Evolutionary conservation across 106 monocot species (phyloP), one percentile per base, ranked within the genome.

Genomic region (Acorus calamus): DNA sequence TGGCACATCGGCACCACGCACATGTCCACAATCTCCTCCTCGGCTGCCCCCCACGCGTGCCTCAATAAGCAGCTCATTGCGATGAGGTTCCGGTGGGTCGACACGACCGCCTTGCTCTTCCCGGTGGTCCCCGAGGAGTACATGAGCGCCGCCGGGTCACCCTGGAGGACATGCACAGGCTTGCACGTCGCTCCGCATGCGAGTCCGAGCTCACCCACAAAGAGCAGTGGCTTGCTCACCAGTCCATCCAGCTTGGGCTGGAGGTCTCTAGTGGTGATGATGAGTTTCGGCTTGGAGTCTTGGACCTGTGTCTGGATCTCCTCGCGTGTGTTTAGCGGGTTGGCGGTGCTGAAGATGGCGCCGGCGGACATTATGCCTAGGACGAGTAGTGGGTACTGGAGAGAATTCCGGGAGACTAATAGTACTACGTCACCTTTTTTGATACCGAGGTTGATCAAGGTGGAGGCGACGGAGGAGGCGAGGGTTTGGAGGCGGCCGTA

Each of bases 71-170:
- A 12, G 6, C 80, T 68, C 80, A 79, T 79, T 1, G 86, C 73
- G 3, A 89, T 65, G 14, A 85, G 74, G 53, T 76, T 83, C 3
- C 71, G 55, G 67, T 93, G 89, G 2, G 84, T 74, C 66, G 67
- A 65, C 2, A 73, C 66, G 6, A 85, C 93, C 0, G 80, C 93
- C 63, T 93, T 93, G 64, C 80, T 78, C 69, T 60, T 71, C 13
- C 93, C 93, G 7, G 93, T 89, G 11, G 93, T 93, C 42, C 93
- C 93, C 6, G 89, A 93, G 0, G 93, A 89, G 81, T 86, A 89
- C 80, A 93, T 74, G 3, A 89, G 60, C 11, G 74, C 74, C 8
- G 93, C 93, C 7, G 78, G 42, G 28, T 84, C 82, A 11, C 62
- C 48, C 49, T 63, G 73, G 2, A 44, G 9, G 3, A 46, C n/a